Evolutionary conservation across 192 early-diverging fungal genomes (phyloP).

Genomic region (Coemansia sp.): DNA sequence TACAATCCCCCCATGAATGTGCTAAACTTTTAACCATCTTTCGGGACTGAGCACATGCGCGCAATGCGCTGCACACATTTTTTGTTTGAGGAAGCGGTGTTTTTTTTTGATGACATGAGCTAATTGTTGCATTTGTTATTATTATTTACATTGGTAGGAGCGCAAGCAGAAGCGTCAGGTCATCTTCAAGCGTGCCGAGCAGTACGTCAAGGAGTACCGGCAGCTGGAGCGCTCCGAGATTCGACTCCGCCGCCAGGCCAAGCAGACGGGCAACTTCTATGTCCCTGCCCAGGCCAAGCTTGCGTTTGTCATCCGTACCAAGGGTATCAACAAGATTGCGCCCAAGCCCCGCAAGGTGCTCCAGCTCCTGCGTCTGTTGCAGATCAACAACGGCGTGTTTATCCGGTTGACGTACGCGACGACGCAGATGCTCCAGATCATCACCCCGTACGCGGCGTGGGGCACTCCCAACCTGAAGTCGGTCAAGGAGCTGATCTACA

Average conservation of each 20-base stretch:
- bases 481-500: conserved; percentile 99
- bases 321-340: conserved; percentile 99
- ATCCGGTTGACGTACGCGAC: conserved; percentile 95
- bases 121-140: conserved; percentile 1
- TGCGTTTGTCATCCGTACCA: conserved; percentile 97
- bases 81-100: too few relatives aligned
- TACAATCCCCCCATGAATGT: conserved; percentile 53
- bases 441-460: conserved; percentile 92
- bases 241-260: conserved; percentile 91
- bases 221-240: conserved; percentile 84
- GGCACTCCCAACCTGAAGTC: conserved; percentile 98
- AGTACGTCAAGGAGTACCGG: conserved; percentile 98
- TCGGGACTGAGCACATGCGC: conserved; percentile 67
- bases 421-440: conserved; percentile 94
- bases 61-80: not conserved
- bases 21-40: conserved; percentile 65
- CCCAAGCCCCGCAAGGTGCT: conserved; percentile 99
- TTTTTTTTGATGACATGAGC: not conserved
- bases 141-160: conserved; percentile 34
- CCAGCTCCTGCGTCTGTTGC: conserved; percentile 96
- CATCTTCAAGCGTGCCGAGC: conserved; percentile 99
- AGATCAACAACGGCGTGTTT: conserved; percentile 99
- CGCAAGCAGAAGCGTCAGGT: conserved; percentile 77
- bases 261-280: conserved; percentile 86
- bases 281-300: conserved; percentile 95